A percentile compares a stretch with the other conserved stretches of the same genome.
Evolutionary conservation across 2,329 filamentous ascomycete species (phyloP).

Genomic region (Tolypocladium tundrense): DNA sequence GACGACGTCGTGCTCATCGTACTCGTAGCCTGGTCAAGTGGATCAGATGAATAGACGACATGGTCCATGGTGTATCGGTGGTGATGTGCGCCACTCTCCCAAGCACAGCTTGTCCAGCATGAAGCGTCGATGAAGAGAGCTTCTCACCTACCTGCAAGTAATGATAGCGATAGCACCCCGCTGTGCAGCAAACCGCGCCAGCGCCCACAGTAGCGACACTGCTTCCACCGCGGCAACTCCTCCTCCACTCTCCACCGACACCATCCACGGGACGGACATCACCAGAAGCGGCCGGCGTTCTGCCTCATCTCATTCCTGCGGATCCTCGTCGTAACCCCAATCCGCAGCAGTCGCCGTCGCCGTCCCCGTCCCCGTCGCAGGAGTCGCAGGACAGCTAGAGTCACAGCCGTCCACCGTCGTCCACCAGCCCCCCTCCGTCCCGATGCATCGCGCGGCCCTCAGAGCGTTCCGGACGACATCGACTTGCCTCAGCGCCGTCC

Average conservation of each 20-base stretch:
- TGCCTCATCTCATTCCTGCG: not conserved
- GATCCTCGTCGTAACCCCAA: not conserved
- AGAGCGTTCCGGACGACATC: constrained; percentile 60
- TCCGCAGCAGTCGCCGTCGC: not conserved
- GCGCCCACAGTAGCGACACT: too few relatives aligned
- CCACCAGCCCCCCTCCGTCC: constrained; percentile 10
- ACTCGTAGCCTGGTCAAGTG: not conserved
- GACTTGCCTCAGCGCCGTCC: constrained; percentile 53
- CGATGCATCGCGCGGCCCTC: constrained; percentile 66
- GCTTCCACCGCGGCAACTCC: too few relatives aligned
- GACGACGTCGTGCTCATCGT: not conserved
- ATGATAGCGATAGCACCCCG: not conserved
- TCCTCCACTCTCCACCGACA: not conserved
- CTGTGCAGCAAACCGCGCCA: not conserved
- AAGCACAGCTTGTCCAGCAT: not conserved
- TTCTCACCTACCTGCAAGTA: too few relatives aligned
- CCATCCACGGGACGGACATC: not conserved
- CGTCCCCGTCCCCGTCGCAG: not conserved
- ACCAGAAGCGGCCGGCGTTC: not conserved
- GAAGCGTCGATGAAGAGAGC: not conserved
- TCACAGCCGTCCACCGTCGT: not conserved
- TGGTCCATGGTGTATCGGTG: not conserved
- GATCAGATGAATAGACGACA: not conserved
- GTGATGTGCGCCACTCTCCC: not conserved
- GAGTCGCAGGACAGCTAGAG: not conserved